These are phyloP conservation scores for Xylariales sp. DNA, from an alignment of 2,329 filamentous ascomycete species.

Conservation along the genomic window DNA sequence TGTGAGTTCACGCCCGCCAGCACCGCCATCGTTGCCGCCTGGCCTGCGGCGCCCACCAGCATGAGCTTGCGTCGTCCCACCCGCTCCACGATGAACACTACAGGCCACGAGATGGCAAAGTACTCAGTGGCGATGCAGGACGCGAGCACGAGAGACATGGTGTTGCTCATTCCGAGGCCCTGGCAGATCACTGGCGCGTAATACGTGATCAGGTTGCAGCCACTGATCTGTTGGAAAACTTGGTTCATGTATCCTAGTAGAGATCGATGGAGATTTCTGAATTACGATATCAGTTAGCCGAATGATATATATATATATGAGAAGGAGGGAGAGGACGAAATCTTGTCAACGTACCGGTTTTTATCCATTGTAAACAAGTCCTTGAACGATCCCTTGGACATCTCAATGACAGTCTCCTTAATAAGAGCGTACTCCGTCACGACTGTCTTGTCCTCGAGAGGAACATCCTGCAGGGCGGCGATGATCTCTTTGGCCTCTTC, in stretches of 20 bases:
- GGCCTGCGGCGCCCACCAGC: conserved; percentile 64
- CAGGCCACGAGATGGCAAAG: conserved; percentile 53
- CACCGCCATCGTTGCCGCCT: conserved; percentile 63
- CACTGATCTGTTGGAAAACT: conserved; percentile 48
- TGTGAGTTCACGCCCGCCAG: conserved; percentile 39
- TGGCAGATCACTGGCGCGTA: conserved; percentile 46
- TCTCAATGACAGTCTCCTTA: conserved; percentile 62
- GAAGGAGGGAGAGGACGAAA: too few relatives aligned
- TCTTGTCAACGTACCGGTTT: too few relatives aligned
- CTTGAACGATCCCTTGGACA: conserved; percentile 44
- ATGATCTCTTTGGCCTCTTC: conserved; percentile 39
- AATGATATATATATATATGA: too few relatives aligned
- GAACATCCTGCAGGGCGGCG: conserved; percentile 30
- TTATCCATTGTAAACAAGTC: conserved; percentile 57
- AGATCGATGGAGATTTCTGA: conserved; percentile 50
- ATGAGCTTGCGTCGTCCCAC: conserved; percentile 69
- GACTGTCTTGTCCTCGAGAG: conserved; percentile 47
- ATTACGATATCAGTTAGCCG: too few relatives aligned
- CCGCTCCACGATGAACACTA: conserved; percentile 58
- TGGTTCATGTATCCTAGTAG: conserved; percentile 53
- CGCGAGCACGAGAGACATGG: conserved; percentile 54
- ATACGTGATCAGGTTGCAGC: conserved; percentile 37
- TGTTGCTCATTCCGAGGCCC: conserved; percentile 44
- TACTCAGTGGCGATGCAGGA: conserved; percentile 47
- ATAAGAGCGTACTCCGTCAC: conserved; percentile 45